Percentiles rank a stretch among this genome's conserved stretches.
Evolutionary conservation across 2,329 filamentous ascomycete species (phyloP).

Genomic region (Diaporthe capsici): DNA sequence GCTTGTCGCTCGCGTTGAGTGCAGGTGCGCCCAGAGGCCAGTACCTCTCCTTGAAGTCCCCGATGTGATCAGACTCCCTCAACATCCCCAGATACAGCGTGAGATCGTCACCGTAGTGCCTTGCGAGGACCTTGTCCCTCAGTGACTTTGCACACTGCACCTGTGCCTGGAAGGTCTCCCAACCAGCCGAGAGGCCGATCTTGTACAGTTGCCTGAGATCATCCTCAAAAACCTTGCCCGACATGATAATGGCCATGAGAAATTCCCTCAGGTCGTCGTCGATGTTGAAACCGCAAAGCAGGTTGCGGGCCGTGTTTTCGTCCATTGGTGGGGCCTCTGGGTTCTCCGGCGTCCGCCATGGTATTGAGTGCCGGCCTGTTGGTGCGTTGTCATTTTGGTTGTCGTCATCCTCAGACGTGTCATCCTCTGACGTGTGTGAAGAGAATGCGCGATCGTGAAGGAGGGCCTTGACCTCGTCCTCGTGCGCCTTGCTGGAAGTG

Average conservation of each 20-base stretch:
- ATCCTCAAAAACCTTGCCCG: conserved; percentile 44
- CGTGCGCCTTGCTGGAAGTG: conserved; percentile 30
- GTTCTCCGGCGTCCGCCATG: conserved; percentile 26
- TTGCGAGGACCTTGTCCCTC: conserved; percentile 44
- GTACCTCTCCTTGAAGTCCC: conserved; percentile 23
- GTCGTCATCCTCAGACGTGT: conserved; percentile 35
- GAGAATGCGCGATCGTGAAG: conserved; percentile 35
- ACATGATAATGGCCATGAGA: conserved; percentile 46
- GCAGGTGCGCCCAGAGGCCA: conserved; percentile 28
- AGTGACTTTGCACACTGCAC: conserved; percentile 50
- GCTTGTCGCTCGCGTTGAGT: conserved; percentile 12
- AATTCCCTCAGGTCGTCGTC: conserved; percentile 48
- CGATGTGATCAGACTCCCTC: conserved; percentile 27
- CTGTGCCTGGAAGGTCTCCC: conserved; percentile 53
- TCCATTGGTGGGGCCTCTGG: conserved; percentile 26
- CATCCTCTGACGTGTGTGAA: conserved; percentile 24
- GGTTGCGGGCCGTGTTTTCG: conserved; percentile 41
- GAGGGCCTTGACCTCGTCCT: conserved; percentile 34
- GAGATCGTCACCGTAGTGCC: conserved; percentile 27
- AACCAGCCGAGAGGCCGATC: conserved; percentile 50
- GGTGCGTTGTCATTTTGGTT: conserved; percentile 29
- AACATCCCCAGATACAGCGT: conserved; percentile 33
- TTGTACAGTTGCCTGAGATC: conserved; percentile 48
- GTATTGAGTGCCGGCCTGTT: conserved; percentile 24
- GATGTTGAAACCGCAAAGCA: conserved; percentile 52